phyloP scores from a whole-genome alignment of 495 filamentous ascomycete genomes.

The Penicillium pancosmium region DNA sequence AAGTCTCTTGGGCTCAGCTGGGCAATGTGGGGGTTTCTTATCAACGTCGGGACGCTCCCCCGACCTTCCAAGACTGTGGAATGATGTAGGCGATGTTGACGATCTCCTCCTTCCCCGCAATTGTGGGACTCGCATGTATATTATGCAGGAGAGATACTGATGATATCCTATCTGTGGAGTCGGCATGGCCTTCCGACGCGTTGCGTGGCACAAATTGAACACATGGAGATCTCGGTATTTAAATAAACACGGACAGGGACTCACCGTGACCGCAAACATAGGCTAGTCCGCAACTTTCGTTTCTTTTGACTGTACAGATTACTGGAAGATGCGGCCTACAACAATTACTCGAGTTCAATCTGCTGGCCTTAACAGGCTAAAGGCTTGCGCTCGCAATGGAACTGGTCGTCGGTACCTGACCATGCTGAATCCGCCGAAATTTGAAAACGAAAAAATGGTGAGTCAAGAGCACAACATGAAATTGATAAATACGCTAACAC shows the following conservation, averaged over 20 bases:
- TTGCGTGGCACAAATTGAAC: no score
- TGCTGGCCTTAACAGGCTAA: conserved; percentile 8
- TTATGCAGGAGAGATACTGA: not conserved
- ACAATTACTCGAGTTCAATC: conserved; percentile 15
- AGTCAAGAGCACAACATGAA: not conserved
- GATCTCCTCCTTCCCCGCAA: conserved; percentile 12
- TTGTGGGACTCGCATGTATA: not conserved
- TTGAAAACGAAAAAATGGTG: conserved; percentile 37
- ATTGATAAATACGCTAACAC: conserved; percentile 6
- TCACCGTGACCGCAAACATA: not conserved
- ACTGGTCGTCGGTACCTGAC: conserved; percentile 17
- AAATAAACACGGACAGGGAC: not conserved
- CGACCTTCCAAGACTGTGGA: conserved; percentile 8
- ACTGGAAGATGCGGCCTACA: conserved; percentile 14
- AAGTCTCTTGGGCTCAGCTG: no score
- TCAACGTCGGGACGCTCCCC: conserved; percentile 16
- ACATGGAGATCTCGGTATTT: not conserved
- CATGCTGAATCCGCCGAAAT: conserved; percentile 34
- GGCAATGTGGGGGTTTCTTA: conserved; percentile 10
- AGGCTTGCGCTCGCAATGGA: conserved; percentile 6
- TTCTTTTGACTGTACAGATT: not conserved
- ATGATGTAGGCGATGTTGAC: not conserved
- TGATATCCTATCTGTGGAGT: not conserved
- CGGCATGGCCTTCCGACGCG: conserved; percentile 9
- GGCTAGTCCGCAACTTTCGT: not conserved